phyloP scores from a whole-genome alignment of 768 basidiomycete species.

The Serendipita sp. region DNA sequence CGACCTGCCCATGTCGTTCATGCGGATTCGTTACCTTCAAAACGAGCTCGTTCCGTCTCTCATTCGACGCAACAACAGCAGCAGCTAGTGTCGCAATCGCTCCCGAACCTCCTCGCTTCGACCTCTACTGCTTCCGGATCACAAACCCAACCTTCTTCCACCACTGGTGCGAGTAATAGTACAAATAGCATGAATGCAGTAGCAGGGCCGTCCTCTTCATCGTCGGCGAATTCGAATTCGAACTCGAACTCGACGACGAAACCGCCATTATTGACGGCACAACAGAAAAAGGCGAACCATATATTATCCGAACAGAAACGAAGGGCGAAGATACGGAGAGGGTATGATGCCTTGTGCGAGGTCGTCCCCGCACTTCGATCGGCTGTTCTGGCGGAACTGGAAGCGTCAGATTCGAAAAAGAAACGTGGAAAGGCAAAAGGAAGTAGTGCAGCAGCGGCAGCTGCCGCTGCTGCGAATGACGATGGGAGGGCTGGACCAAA shows the following conservation, averaged over 20 bases:
- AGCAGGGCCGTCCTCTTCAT: not conserved
- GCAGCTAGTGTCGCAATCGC: not conserved
- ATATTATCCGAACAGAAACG: conserved; percentile 91
- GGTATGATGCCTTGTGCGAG: conserved; percentile 78
- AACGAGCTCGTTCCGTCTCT: conserved; percentile 1
- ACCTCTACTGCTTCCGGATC: too few species aligned
- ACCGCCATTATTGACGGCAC: conserved; percentile 46
- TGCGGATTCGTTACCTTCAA: conserved; percentile 2
- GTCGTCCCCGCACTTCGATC: conserved; percentile 68
- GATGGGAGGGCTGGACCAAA: conserved; percentile 81
- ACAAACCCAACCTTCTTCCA: too few species aligned
- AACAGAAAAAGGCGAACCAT: conserved; percentile 86
- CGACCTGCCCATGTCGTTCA: not conserved
- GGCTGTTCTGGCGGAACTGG: conserved; percentile 65
- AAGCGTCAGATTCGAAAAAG: conserved; percentile 22
- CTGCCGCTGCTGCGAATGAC: conserved; percentile 28
- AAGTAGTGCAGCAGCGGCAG: conserved; percentile 5
- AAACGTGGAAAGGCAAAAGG: conserved; percentile 19
- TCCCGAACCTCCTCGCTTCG: too few species aligned
- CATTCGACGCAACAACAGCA: not conserved
- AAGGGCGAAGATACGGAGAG: conserved; percentile 74
- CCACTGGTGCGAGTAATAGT: too few species aligned
- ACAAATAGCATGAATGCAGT: too few species aligned
- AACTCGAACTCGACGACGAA: conserved; percentile 12
- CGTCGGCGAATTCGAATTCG: not conserved